phyloP scores from a whole-genome alignment of 1,139 yeast species.

The Suhomyces taliae region DNA sequence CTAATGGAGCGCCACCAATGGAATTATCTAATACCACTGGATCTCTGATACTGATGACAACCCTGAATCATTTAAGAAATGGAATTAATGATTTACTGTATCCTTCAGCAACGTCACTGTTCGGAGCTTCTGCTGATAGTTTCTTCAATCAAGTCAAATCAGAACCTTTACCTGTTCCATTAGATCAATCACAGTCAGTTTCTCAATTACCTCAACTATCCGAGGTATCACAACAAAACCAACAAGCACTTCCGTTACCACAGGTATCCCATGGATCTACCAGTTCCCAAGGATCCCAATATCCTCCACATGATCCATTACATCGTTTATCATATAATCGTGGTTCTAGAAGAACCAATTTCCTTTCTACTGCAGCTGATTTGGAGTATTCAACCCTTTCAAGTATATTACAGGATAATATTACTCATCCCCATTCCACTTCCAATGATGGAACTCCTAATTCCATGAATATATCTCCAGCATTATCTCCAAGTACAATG shows the following conservation, averaged over 20 bases:
- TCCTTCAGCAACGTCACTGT: not conserved
- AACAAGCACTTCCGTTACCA: constrained; percentile 7
- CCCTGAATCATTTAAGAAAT: not conserved
- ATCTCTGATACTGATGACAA: not conserved
- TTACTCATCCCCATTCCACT: constrained; percentile 29
- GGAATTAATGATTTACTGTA: not conserved
- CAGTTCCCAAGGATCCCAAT: not conserved
- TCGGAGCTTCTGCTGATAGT: not conserved
- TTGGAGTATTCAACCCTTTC: constrained; percentile 77
- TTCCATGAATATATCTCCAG: constrained; percentile 38
- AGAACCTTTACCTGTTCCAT: not conserved
- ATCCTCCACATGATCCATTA: constrained; percentile 1
- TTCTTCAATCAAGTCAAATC: constrained; percentile 2
- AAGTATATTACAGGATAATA: constrained; percentile 63
- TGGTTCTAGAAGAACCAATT: constrained; percentile 33
- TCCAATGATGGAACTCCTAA: constrained; percentile 46
- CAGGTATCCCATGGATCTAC: not conserved
- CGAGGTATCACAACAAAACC: not conserved
- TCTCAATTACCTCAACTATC: not conserved
- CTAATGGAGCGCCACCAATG: constrained; percentile 1
- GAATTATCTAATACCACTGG: not conserved
- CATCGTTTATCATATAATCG: constrained; percentile 2
- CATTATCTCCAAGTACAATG: constrained; percentile 34
- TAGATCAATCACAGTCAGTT: not conserved
- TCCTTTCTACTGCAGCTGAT: constrained; percentile 76